Base-by-base conservation (phyloP, 805 yeast species). In the Jamesozyma spencerorum region DNA sequence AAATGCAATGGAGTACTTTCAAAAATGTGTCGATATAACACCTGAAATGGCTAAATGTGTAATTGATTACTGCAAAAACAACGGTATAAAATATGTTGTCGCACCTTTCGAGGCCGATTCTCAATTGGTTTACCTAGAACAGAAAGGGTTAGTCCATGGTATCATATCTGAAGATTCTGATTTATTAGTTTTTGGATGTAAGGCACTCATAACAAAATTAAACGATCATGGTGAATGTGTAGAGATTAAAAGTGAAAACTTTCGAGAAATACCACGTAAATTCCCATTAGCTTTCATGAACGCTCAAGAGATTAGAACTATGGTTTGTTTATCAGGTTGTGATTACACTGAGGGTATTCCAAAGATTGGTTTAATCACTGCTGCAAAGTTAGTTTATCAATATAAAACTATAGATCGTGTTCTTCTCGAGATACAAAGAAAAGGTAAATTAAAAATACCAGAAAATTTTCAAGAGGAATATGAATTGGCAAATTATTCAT, bases 21-120 rank as follows among this genome's bases (percentile, higher is more conserved):
- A 76, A 60, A 82, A 82, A 59, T 80, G 92, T 30, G 83, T 94
- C 4, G 88, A 82, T 50, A 82, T 92, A 11, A 83, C 95, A 2
- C 86, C 95, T 1, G 77, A 77, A 47, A 87, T 92, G 92, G 97
- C 96, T 4, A 84, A 84, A 51, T 72, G 85, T 11, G 69, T 90
- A 11, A 86, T 88, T 55, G 82, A 80, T 31, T 81, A 74, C 51
- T 69, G 94, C 46, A 78, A 77, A 48, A 48, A 58, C 12, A 66
- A 71, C 35, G 60, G 63, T 1, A 76, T 92, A 37, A 72, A 70
- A 44, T 90, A 75, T 52, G 74, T 92, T 6, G 98, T 92, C 7
- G 97, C 99, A 0, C 99, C 99, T 0, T 92, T 86, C 57, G 99
- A 92, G 63, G 98, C 98, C 0, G 99, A 92, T 59, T 82, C 98